Conservation (phyloP, 2,329 filamentous ascomycete genomes). For the Aspergillus proliferans region DNA sequence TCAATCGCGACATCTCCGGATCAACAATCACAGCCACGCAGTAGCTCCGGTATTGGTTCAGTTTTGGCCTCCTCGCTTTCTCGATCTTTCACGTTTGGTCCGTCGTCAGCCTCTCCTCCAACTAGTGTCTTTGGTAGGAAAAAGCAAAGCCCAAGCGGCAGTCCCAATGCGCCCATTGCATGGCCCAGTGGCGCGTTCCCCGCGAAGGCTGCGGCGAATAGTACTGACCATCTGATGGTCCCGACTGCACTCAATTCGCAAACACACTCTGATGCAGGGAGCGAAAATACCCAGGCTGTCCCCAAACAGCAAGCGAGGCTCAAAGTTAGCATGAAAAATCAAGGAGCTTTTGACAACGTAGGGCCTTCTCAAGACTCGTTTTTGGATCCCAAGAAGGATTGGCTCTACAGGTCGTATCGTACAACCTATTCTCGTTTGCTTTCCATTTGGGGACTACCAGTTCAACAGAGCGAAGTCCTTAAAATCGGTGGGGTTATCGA, state of each 20-base stretch:
- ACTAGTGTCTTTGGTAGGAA: slow-evolving; percentile 28
- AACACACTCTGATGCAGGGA: slow-evolving; percentile 35
- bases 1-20: slow-evolving; percentile 40
- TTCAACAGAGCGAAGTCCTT: slow-evolving; percentile 52
- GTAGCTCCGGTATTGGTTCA: slow-evolving; percentile 36
- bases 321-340: slow-evolving; percentile 51
- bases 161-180: slow-evolving; percentile 24
- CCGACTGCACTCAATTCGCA: slow-evolving; percentile 25
- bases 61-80: slow-evolving; percentile 41
- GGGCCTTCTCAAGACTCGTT: slow-evolving; percentile 42
- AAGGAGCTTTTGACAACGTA: slow-evolving; percentile 51
- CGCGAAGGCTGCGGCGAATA: slow-evolving; percentile 18
- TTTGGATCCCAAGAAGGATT: slow-evolving; percentile 44
- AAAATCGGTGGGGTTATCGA: slow-evolving; percentile 47
- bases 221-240: slow-evolving; percentile 25
- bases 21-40: slow-evolving; percentile 31
- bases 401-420: slow-evolving; percentile 49
- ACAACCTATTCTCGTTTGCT: slow-evolving; percentile 53
- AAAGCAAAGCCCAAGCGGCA: slow-evolving; percentile 31
- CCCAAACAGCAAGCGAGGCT: slow-evolving; percentile 30
- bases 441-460: slow-evolving; percentile 52
- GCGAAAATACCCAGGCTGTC: slow-evolving; percentile 24
- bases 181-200: slow-evolving; percentile 22
- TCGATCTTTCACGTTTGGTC: slow-evolving; percentile 39
- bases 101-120: slow-evolving; percentile 40